Percentiles rank a stretch among this genome's conserved stretches.
Evolutionary conservation across 768 basidiomycete genomes (phyloP).

Genomic region (Fistulinella prunicolor): DNA sequence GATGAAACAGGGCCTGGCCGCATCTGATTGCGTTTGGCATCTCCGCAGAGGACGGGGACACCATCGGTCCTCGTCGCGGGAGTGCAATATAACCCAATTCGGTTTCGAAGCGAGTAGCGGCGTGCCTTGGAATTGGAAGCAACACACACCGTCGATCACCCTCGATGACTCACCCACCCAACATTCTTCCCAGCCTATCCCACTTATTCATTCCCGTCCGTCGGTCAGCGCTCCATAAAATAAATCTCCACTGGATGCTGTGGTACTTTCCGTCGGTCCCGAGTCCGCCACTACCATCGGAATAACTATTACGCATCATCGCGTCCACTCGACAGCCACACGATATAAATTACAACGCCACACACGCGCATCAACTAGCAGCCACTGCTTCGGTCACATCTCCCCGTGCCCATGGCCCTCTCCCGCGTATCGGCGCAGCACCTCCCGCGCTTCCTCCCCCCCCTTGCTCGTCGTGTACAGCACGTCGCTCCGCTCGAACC

Average conservation of each 20-base stretch:
- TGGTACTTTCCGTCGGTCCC: conserved; percentile 6
- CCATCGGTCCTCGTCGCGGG: too few relatives aligned
- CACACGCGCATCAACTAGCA: neutral
- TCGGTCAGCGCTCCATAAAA: too few relatives aligned
- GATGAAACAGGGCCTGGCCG: conserved; percentile 16
- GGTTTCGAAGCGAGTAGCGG: conserved; percentile 16
- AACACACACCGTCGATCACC: conserved; percentile 28
- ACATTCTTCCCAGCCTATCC: neutral
- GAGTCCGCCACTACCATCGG: neutral
- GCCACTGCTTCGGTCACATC: neutral
- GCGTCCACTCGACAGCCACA: neutral
- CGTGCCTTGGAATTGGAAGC: conserved; percentile 29
- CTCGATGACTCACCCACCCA: conserved; percentile 19
- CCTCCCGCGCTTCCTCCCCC: conserved; percentile 50
- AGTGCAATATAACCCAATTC: conserved; percentile 21
- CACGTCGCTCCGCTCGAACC: conserved; percentile 78
- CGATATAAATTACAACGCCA: conserved; percentile 14
- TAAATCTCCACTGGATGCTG: too few relatives aligned
- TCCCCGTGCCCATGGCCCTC: conserved; percentile 38
- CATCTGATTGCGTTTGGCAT: neutral
- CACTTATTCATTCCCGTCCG: conserved; percentile 3
- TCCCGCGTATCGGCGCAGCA: conserved; percentile 48
- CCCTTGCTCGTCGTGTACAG: conserved; percentile 70
- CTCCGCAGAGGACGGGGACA: too few relatives aligned
- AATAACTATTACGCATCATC: conserved; percentile 13